Percentiles rank a stretch among this genome's conserved stretches.
Evolutionary conservation across 2,329 filamentous ascomycete genomes (phyloP).

Genomic region (Pseudonectria buxi): DNA sequence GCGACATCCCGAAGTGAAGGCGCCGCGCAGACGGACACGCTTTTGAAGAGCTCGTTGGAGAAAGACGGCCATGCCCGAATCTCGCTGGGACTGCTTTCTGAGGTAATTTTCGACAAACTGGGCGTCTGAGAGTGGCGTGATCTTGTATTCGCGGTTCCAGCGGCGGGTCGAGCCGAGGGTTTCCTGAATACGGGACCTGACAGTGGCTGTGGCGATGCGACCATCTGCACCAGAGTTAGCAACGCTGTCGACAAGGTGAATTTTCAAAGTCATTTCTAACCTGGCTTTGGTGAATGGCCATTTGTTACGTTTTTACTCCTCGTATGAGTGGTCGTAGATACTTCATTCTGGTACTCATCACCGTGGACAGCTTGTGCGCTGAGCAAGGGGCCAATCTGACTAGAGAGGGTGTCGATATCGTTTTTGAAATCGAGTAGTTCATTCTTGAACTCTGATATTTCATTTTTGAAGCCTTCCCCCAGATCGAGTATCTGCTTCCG

Average conservation of each 20-base stretch:
- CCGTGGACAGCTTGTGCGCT: constrained; percentile 14
- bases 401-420: constrained; percentile 15
- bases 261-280: constrained; percentile 3
- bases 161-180: constrained; percentile 30
- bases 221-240: constrained; percentile 4
- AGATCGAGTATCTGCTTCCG: constrained; percentile 13
- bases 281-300: constrained; percentile 2
- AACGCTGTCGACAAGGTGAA: background rate
- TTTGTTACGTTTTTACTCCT: constrained; percentile 3
- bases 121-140: constrained; percentile 23
- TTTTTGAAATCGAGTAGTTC: constrained; percentile 20
- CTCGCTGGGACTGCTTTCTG: constrained; percentile 30
- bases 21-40: constrained; percentile 12
- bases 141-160: constrained; percentile 34
- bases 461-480: constrained; percentile 11
- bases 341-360: background rate
- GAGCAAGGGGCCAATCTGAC: constrained; percentile 17
- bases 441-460: constrained; percentile 15
- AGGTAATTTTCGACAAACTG: constrained; percentile 28
- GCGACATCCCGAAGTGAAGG: background rate
- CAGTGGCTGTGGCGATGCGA: background rate
- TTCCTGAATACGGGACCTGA: constrained; percentile 26
- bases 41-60: constrained; percentile 27
- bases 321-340: constrained; percentile 2
- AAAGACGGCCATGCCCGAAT: constrained; percentile 26